phyloP scores from a whole-genome alignment of 176 grass and related monocot species.

The Triticum turgidum region DNA sequence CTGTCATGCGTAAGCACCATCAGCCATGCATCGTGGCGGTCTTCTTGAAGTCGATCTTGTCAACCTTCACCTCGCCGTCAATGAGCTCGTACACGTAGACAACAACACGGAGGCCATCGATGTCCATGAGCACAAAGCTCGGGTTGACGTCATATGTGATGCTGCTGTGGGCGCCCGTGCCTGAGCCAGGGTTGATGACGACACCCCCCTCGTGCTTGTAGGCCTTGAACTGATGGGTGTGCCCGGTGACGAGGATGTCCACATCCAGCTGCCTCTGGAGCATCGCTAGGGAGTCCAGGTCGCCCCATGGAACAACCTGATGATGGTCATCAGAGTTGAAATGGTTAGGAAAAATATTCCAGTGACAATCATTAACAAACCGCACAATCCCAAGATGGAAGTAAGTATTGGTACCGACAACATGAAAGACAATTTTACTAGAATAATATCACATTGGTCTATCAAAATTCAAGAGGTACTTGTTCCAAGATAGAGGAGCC shows the following conservation, averaged over 20 bases:
- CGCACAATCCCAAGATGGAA: background rate
- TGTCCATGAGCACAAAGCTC: constrained; percentile 97
- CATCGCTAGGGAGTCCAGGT: constrained; percentile 96
- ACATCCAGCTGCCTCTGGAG: constrained; percentile 93
- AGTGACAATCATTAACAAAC: background rate
- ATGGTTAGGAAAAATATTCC: background rate
- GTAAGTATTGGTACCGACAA: background rate
- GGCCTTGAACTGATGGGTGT: constrained; percentile 94
- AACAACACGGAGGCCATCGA: constrained; percentile 90
- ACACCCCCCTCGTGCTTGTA: constrained; percentile 98
- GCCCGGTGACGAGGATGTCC: constrained; percentile 96
- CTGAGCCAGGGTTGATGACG: constrained; percentile 92
- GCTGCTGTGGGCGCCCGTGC: constrained; percentile 90
- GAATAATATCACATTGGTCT: background rate
- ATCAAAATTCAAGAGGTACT: background rate
- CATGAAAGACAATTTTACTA: background rate
- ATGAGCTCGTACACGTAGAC: constrained; percentile 98
- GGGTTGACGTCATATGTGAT: constrained; percentile 95
- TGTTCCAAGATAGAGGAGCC: background rate
- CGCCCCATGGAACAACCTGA: constrained; percentile 94
- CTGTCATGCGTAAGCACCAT: background rate
- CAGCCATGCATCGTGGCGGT: constrained; percentile 58
- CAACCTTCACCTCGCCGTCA: constrained; percentile 95
- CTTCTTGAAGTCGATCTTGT: constrained; percentile 99
- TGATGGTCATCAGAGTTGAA: background rate